Conservation (phyloP, 768 basidiomycete genomes). For the Boletus vermiculosoides region DNA sequence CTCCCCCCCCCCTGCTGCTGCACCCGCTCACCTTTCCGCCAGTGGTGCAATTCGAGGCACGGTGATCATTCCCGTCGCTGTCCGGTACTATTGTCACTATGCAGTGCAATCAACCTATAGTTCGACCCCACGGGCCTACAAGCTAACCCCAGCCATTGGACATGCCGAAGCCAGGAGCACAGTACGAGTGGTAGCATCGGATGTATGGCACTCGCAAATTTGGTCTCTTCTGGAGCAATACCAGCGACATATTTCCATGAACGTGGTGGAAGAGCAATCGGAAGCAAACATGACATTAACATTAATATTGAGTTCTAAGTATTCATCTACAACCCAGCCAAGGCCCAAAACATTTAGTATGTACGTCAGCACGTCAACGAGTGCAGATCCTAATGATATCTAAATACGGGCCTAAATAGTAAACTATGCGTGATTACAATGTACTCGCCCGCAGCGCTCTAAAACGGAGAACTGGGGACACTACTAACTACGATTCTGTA, state of each 20-base stretch:
- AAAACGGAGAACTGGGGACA: neutral
- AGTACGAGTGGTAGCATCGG: neutral
- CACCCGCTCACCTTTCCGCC: neutral
- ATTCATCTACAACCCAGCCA: neutral
- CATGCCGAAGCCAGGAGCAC: neutral
- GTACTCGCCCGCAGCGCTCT: constrained; percentile 4
- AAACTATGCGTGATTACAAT: constrained; percentile 19
- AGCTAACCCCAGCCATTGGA: neutral
- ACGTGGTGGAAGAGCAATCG: neutral
- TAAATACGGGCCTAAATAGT: constrained; percentile 23
- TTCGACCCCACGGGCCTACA: neutral
- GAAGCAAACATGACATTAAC: neutral
- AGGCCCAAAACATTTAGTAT: neutral
- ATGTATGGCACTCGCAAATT: neutral
- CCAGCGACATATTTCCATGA: neutral
- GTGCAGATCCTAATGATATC: neutral
- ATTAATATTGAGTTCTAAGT: too few relatives aligned
- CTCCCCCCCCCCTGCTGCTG: neutral
- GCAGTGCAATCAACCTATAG: neutral
- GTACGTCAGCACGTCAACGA: neutral
- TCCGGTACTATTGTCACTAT: neutral
- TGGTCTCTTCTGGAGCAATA: neutral
- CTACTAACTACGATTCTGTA: constrained; percentile 8
- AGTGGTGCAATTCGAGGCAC: constrained; percentile 38
- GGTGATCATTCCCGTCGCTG: constrained; percentile 14